Evolutionary conservation across 768 basidiomycete species (phyloP).

Genomic region (Phylloporus sp.): DNA sequence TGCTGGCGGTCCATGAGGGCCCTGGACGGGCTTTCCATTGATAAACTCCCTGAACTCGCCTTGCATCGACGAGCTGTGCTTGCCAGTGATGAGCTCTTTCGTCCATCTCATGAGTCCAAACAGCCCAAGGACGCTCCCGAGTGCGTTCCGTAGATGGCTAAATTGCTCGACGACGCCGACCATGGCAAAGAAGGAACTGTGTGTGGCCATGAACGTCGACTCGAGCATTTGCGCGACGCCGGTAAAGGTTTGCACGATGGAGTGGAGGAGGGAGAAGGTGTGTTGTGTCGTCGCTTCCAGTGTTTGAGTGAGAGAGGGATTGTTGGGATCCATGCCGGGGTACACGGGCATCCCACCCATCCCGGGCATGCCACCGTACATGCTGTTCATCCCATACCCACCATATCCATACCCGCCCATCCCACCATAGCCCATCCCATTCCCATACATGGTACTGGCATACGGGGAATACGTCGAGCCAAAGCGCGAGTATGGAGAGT

Average conservation of each 20-base stretch:
- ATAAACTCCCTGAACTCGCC: slow-evolving; percentile 76
- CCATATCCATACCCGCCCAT: slow-evolving; percentile 42
- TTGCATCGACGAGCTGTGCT: slow-evolving; percentile 41
- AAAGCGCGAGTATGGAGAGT: slow-evolving; percentile 39
- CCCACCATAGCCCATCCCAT: slow-evolving; percentile 36
- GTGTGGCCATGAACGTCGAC: slow-evolving; percentile 94
- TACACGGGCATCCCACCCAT: slow-evolving; percentile 39
- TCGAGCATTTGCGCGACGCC: slow-evolving; percentile 98
- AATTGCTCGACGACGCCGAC: slow-evolving; percentile 96
- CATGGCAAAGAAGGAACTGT: slow-evolving; percentile 94
- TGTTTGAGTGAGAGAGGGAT: slow-evolving; percentile 74
- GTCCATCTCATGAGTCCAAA: slow-evolving; percentile 90
- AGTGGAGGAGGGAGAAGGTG: slow-evolving; percentile 90
- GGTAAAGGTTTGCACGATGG: slow-evolving; percentile 90
- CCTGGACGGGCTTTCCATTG: slow-evolving; percentile 55
- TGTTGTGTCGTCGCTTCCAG: slow-evolving; percentile 87
- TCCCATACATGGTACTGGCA: slow-evolving; percentile 30
- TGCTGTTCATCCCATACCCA: slow-evolving; percentile 49
- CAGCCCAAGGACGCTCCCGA: slow-evolving; percentile 89
- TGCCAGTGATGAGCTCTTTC: slow-evolving; percentile 53
- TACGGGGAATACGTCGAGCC: slow-evolving; percentile 35
- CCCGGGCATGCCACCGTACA: slow-evolving; percentile 35
- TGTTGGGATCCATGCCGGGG: slow-evolving; percentile 42
- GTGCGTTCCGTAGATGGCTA: slow-evolving; percentile 81
- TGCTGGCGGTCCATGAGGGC: slow-evolving; percentile 33